A percentile compares a stretch with the other conserved stretches of the same genome.
Conservation (phyloP, 2,329 filamentous ascomycete species). For the Leptosphaerulina australis region DNA sequence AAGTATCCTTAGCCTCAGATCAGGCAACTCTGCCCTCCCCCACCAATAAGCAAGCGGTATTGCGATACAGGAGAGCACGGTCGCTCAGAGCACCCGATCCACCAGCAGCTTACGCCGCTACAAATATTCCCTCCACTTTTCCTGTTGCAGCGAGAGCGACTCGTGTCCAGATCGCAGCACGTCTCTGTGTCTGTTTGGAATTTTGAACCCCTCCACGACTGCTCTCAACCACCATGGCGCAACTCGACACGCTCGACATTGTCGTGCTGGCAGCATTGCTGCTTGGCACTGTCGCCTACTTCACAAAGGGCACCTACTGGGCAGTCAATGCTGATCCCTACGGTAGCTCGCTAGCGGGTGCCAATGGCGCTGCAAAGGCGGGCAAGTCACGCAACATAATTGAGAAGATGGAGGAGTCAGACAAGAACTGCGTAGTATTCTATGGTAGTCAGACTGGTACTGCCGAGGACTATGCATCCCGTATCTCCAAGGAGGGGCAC, state of each 20-base stretch:
- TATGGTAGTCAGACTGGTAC: slow-evolving; percentile 99
- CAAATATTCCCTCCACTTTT: slow-evolving; percentile 39
- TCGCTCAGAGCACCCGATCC: slow-evolving; percentile 20
- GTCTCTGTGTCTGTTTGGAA: slow-evolving; percentile 20
- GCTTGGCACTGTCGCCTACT: slow-evolving; percentile 88
- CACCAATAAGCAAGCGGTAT: slow-evolving; percentile 18
- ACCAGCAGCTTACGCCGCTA: slow-evolving; percentile 26
- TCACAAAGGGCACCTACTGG: slow-evolving; percentile 97
- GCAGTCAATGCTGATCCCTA: slow-evolving; percentile 87
- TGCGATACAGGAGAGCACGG: slow-evolving; percentile 19
- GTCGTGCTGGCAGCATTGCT: slow-evolving; percentile 86
- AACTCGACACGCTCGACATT: slow-evolving; percentile 94
- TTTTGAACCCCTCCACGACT: slow-evolving; percentile 17
- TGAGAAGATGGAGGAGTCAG: slow-evolving; percentile 92
- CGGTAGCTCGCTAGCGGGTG: slow-evolving; percentile 72
- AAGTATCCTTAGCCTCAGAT: slow-evolving; percentile 3
- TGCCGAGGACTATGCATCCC: slow-evolving; percentile 95
- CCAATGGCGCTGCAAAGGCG: slow-evolving; percentile 69
- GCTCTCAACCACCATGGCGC: slow-evolving; percentile 71
- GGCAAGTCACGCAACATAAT: slow-evolving; percentile 90
- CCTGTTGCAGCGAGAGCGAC: slow-evolving; percentile 31
- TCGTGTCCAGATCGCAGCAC: slow-evolving; percentile 27
- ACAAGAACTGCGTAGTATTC: slow-evolving; percentile 98
- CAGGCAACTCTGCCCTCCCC: slow-evolving; percentile 13
- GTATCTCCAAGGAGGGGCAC: slow-evolving; percentile 95